Evolutionary conservation across 345 rosid species (phyloP).

Genomic region (Garcia nutans): DNA sequence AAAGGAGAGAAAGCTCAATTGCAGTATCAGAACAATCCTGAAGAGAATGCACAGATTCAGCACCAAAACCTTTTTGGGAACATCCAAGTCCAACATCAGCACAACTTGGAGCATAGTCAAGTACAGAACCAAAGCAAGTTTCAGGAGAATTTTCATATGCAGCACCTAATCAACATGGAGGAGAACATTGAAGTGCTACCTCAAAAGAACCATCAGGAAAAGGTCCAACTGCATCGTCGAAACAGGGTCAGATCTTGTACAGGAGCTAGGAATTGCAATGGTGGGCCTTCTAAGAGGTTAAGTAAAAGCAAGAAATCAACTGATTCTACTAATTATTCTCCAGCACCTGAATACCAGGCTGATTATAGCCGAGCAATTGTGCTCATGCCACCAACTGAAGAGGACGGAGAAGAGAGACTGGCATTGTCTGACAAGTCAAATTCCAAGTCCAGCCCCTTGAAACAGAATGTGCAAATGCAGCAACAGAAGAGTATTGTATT

Average conservation of each 20-base stretch:
- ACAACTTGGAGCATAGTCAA: constrained; percentile 15
- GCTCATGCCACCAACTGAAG: constrained; percentile 16
- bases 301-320: constrained; percentile 15
- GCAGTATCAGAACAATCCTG: constrained; percentile 12
- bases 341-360: constrained; percentile 16
- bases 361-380: constrained; percentile 27
- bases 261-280: constrained; percentile 15
- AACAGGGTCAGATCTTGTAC: constrained; percentile 12
- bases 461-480: constrained; percentile 24
- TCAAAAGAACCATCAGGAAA: constrained; percentile 17
- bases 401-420: constrained; percentile 22
- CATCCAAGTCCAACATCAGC: constrained; percentile 18
- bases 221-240: constrained; percentile 9
- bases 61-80: constrained; percentile 18
- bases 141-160: constrained; percentile 15
- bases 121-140: constrained; percentile 13
- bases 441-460: constrained; percentile 16
- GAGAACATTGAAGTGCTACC: constrained; percentile 7
- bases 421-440: constrained; percentile 21
- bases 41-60: constrained; percentile 15
- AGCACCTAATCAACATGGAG: constrained; percentile 21
- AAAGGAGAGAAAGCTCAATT: constrained; percentile 22
- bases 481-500: constrained; percentile 41
- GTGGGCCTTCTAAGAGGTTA: constrained; percentile 13
- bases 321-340: constrained; percentile 14